phyloP scores from a whole-genome alignment of 108 stramenopile genomes.

The Discostella stelligeroides region DNA sequence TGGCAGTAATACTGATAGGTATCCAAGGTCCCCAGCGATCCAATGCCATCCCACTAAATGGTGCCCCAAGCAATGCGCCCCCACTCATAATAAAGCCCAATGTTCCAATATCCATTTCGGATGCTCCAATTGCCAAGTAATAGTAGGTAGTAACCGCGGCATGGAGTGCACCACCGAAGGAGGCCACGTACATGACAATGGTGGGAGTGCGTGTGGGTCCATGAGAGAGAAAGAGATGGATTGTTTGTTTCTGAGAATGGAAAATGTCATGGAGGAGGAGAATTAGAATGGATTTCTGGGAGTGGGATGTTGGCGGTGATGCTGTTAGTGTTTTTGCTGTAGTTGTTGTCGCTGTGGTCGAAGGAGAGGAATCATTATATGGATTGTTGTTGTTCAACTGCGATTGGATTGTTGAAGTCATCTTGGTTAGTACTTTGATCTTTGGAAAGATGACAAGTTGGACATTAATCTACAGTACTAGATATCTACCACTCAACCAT shows the following conservation, averaged over 20 bases:
- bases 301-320: no score
- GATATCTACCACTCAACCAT: no score
- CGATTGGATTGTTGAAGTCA: no score
- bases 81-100: constrained; percentile 38
- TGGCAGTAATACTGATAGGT: constrained; percentile 22
- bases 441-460: no score
- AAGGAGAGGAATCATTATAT: no score
- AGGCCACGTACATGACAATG: constrained; percentile 28
- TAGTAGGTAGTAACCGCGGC: constrained; percentile 42
- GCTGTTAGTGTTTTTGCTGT: no score
- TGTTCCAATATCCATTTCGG: constrained; percentile 19
- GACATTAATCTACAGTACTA: no score
- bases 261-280: constrained; percentile 11
- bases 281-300: no score
- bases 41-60: constrained; percentile 13
- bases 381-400: no score
- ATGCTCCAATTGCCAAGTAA: constrained; percentile 31
- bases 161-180: constrained; percentile 39
- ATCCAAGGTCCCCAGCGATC: constrained; percentile 29
- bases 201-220: constrained; percentile 27
- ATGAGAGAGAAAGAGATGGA: constrained; percentile 30
- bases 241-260: constrained; percentile 18
- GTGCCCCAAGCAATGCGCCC: constrained; percentile 25
- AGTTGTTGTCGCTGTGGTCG: no score
- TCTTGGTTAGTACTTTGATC: no score